Evolutionary conservation across 306 rosid species (phyloP), one percentile per base, ranked within the genome.

Genomic region (Bauhinia variegata): DNA sequence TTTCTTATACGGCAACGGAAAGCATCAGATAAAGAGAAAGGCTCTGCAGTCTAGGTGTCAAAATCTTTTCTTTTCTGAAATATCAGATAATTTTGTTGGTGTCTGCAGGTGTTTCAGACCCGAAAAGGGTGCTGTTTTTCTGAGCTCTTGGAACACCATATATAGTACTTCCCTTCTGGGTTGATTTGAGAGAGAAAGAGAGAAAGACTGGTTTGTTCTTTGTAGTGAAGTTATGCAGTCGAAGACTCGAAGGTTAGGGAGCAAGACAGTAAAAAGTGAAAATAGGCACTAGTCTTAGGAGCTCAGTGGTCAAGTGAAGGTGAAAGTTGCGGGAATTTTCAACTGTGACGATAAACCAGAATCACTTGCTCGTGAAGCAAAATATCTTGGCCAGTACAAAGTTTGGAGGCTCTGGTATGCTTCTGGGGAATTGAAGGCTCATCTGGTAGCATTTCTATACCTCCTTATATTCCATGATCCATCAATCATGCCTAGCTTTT

Each of bases 311-410:
- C 83, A 79, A 72, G 58, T 53, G 69, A 73, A 60, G 52, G 54
- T 17, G 74, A 75, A 75, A 67, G 4, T 19, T 72, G 73, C 70
- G 60, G 66, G 49, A 68, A 56, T 46, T 64, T 78, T 74, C 30
- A 71, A 74, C 78, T 39, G 55, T 71, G 67, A 77, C 78, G 84
- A 72, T 89, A 80, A 81, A 79, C 70, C 79, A 66, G 73, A 78
- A 82, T 85, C 81, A 68, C 77, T 87, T 87, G 86, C 85, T 81
- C 74, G 78, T n/a, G 72, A 80, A 84, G 67, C 76, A 78, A 80
- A 19, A 67, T 79, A 82, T 81, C 77, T 82, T 11, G 62, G 44
- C 83, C 83, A 81, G 57, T 68, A 34, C 82, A 71, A 64, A 73
- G 77, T 65, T 67, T 71, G 49, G 65, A 72, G 86, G 74, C 74